Conservation (phyloP, 176 grass and related monocot species). For the Triticum turgidum region DNA sequence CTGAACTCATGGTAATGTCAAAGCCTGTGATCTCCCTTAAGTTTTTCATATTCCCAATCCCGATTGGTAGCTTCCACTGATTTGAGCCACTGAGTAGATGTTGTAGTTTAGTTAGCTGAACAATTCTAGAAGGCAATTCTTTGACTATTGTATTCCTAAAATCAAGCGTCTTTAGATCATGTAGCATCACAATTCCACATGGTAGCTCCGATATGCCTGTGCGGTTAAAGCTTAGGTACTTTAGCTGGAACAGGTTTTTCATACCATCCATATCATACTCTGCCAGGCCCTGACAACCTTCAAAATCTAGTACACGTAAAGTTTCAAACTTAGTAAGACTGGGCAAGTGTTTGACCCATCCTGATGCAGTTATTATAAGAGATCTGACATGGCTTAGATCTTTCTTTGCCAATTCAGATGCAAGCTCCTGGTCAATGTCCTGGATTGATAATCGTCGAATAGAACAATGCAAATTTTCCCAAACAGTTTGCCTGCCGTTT, state of each 20-base stretch:
- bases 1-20: no score
- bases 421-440: background rate
- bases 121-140: background rate
- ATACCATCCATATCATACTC: constrained; percentile 8
- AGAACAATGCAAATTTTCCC: background rate
- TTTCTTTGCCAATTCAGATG: background rate
- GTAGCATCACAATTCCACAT: background rate
- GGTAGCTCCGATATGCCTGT: background rate
- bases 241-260: background rate
- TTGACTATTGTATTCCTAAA: rapidly evolving
- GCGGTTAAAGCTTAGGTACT: background rate
- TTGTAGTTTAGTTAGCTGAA: background rate
- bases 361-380: background rate
- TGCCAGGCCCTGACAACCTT: rapidly evolving
- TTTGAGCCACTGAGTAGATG: background rate
- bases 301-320: background rate
- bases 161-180: background rate
- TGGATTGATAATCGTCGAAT: background rate
- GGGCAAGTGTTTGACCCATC: background rate
- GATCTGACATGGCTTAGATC: background rate
- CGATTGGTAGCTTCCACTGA: background rate
- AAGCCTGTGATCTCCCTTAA: no score
- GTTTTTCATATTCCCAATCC: background rate
- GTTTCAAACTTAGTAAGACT: background rate
- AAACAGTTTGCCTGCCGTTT: background rate